Evolutionary conservation across 2,329 filamentous ascomycete genomes (phyloP).

Genomic region (Fonsecaea nubica): DNA sequence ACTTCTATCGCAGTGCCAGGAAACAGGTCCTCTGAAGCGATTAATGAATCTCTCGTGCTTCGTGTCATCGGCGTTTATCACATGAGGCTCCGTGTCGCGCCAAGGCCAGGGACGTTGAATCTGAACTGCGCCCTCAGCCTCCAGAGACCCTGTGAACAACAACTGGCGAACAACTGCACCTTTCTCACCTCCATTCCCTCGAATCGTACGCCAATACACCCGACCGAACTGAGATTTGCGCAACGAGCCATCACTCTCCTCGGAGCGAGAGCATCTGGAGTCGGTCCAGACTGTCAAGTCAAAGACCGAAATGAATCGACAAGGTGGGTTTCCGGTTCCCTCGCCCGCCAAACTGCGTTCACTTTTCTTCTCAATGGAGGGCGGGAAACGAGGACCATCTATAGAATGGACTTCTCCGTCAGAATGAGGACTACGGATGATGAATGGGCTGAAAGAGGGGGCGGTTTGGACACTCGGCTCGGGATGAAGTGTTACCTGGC

Average conservation of each 20-base stretch:
- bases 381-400: not conserved
- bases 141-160: not conserved
- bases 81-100: not conserved
- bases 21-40: not conserved
- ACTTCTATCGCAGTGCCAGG: not conserved
- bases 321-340: constrained; percentile 29
- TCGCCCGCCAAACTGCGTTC: constrained; percentile 4
- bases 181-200: not conserved
- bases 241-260: not conserved
- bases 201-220: not conserved
- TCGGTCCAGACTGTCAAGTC: constrained; percentile 2
- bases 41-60: not conserved
- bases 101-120: constrained; percentile 1
- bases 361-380: not conserved
- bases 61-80: not conserved
- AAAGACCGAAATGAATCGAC: constrained; percentile 32
- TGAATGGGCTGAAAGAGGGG: not conserved
- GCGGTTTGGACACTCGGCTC: not conserved
- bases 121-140: not conserved
- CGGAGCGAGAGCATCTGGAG: constrained; percentile 12
- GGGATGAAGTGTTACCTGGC: not conserved
- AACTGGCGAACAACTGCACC: not conserved
- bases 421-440: not conserved
- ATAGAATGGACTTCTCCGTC: not conserved
- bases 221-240: constrained; percentile 3